Conservation (phyloP, 805 yeast genomes). For the Saturnispora ahearnii region DNA sequence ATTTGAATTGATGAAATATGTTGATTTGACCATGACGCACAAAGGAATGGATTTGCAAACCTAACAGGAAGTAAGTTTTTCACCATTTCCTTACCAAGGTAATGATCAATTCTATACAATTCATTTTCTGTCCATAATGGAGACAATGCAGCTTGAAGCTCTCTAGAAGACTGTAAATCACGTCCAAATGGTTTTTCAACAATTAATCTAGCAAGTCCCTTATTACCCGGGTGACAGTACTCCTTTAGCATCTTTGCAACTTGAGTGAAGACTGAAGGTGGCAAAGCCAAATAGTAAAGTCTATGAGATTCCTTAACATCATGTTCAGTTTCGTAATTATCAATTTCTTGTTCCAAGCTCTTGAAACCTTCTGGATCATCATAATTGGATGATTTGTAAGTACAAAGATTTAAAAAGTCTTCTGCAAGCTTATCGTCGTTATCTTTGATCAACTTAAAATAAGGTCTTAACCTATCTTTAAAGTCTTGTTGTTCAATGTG, state of each 20-base stretch:
- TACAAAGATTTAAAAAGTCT: conserved; percentile 55
- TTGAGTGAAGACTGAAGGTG: conserved; percentile 80
- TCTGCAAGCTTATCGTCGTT: conserved; percentile 31
- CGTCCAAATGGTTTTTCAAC: conserved; percentile 97
- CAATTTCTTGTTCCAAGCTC: conserved; percentile 45
- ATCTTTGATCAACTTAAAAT: conserved; percentile 37
- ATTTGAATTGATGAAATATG: conserved; percentile 76
- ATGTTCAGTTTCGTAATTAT: conserved; percentile 45
- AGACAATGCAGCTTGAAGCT: conserved; percentile 64
- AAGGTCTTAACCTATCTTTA: conserved; percentile 53
- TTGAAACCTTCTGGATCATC: conserved; percentile 71
- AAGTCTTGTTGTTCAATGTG: conserved; percentile 59
- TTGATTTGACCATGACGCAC: conserved; percentile 82
- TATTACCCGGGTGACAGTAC: conserved; percentile 49
- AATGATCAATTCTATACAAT: conserved; percentile 92
- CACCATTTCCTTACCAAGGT: conserved; percentile 96
- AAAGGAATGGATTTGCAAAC: conserved; percentile 82
- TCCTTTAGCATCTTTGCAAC: conserved; percentile 71
- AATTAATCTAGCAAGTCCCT: conserved; percentile 72
- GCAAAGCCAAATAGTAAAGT: conserved; percentile 85
- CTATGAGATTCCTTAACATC: conserved; percentile 54
- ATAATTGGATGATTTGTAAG: conserved; percentile 73
- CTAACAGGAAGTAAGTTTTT: conserved; percentile 84
- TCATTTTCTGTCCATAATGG: conserved; percentile 90
- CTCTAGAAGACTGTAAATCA: conserved; percentile 71